Evolutionary conservation across 2,329 filamentous ascomycete genomes (phyloP).

Genomic region (Cladophialophora exuberans): DNA sequence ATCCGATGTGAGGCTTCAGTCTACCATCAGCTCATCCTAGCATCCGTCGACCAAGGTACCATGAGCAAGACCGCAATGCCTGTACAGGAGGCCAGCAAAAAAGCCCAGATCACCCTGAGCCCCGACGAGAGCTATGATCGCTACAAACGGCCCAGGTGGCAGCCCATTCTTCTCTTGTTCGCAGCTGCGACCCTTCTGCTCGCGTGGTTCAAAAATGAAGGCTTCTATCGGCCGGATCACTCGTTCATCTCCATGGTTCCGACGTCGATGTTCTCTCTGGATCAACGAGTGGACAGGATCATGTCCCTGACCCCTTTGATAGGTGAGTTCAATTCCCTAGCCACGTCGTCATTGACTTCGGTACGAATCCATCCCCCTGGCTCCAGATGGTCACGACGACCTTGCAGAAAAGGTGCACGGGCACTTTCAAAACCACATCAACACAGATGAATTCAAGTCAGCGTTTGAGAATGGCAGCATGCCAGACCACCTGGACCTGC

Average conservation of each 20-base stretch:
- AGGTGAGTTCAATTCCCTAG: slow-evolving; percentile 40
- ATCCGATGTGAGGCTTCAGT: too few relatives aligned
- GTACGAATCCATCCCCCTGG: not conserved
- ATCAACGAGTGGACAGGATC: slow-evolving; percentile 48
- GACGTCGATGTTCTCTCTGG: slow-evolving; percentile 29
- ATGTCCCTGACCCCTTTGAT: slow-evolving; percentile 53
- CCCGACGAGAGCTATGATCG: slow-evolving; percentile 12
- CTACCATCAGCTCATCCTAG: too few relatives aligned
- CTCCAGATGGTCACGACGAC: slow-evolving; percentile 77
- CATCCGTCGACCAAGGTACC: too few relatives aligned
- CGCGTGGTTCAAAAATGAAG: not conserved
- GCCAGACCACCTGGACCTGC: slow-evolving; percentile 73
- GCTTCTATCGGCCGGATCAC: not conserved
- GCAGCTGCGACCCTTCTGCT: not conserved
- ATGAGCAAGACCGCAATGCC: not conserved
- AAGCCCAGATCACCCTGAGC: not conserved
- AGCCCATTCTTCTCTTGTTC: not conserved
- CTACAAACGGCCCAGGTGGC: slow-evolving; percentile 3
- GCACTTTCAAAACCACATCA: slow-evolving; percentile 74
- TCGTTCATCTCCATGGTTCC: slow-evolving; percentile 6
- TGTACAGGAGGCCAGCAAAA: not conserved
- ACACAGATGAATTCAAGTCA: slow-evolving; percentile 70
- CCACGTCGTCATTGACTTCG: not conserved
- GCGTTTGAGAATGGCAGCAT: slow-evolving; percentile 73
- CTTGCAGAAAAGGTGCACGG: slow-evolving; percentile 72